phyloP scores from a whole-genome alignment of 2,329 filamentous ascomycete genomes.

The Saccharata proteae region DNA sequence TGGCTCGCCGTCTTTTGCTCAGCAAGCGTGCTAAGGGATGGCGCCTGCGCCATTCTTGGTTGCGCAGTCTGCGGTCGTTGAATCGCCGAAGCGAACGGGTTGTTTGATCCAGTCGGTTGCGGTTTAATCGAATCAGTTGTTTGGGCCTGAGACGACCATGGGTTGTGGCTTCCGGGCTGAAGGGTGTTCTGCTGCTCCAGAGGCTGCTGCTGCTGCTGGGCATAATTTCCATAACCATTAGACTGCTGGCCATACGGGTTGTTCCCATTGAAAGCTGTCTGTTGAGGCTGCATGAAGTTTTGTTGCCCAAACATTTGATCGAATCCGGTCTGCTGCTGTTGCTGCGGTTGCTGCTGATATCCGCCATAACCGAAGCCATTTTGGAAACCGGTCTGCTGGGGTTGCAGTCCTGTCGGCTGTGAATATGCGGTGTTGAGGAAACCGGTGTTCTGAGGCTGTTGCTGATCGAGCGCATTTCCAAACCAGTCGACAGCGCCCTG shows the following conservation, averaged over 20 bases:
- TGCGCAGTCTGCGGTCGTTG: slow-evolving; percentile 46
- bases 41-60: slow-evolving; percentile 41
- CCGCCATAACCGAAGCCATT: slow-evolving; percentile 53
- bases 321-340: slow-evolving; percentile 55
- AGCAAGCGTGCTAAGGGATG: slow-evolving; percentile 61
- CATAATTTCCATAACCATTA: slow-evolving; percentile 21
- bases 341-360: slow-evolving; percentile 31
- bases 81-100: slow-evolving; percentile 78
- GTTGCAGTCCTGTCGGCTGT: slow-evolving; percentile 64
- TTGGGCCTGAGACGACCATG: slow-evolving; percentile 55
- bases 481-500: slow-evolving; percentile 95
- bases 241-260: slow-evolving; percentile 26
- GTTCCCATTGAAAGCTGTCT: slow-evolving; percentile 42
- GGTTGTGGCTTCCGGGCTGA: slow-evolving; percentile 82
- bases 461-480: slow-evolving; percentile 77
- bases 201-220: slow-evolving; percentile 38
- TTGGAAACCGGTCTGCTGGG: slow-evolving; percentile 51
- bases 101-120: slow-evolving; percentile 90
- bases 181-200: slow-evolving; percentile 47
- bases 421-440: slow-evolving; percentile 57
- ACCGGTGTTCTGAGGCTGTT: slow-evolving; percentile 52
- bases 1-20: slow-evolving; percentile 70
- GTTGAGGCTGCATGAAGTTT: slow-evolving; percentile 41
- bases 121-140: slow-evolving; percentile 58
- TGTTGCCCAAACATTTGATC: slow-evolving; percentile 41